phyloP scores from a whole-genome alignment of 2,329 filamentous ascomycete genomes.

The Hyphodiscus sp. region DNA sequence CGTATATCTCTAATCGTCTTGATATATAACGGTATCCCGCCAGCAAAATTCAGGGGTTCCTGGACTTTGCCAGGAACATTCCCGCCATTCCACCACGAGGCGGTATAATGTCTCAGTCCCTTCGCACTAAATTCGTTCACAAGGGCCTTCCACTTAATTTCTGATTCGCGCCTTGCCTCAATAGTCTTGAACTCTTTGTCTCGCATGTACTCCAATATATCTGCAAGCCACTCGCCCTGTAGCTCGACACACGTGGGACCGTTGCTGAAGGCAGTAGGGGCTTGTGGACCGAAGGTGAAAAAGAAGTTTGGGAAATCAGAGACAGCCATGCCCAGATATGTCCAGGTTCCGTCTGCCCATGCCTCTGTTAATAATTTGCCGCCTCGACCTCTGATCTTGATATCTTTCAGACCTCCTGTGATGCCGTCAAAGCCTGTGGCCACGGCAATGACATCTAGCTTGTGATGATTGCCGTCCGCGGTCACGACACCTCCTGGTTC shows the following conservation, averaged over 20 bases:
- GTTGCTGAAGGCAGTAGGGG: slow-evolving; percentile 34
- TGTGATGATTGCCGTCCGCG: slow-evolving; percentile 23
- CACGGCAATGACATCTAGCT: slow-evolving; percentile 30
- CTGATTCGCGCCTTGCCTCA: slow-evolving; percentile 26
- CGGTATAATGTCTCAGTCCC: slow-evolving; percentile 29
- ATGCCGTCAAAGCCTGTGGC: slow-evolving; percentile 34
- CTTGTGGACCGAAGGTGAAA: slow-evolving; percentile 37
- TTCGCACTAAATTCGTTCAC: slow-evolving; percentile 27
- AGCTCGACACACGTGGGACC: slow-evolving; percentile 36
- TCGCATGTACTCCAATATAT: slow-evolving; percentile 28
- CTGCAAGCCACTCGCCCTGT: slow-evolving; percentile 35
- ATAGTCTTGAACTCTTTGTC: slow-evolving; percentile 30
- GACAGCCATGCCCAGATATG: slow-evolving; percentile 36
- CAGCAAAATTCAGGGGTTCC: slow-evolving; percentile 30
- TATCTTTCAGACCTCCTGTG: slow-evolving; percentile 29
- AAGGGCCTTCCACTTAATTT: slow-evolving; percentile 30
- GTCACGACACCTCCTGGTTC: slow-evolving; percentile 32
- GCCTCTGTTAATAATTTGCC: too few relatives aligned
- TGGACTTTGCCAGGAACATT: slow-evolving; percentile 36
- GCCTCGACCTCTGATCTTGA: slow-evolving; percentile 28
- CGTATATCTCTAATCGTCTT: too few relatives aligned
- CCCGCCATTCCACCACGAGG: slow-evolving; percentile 36
- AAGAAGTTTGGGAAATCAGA: slow-evolving; percentile 43
- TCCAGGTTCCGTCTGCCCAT: slow-evolving; percentile 30
- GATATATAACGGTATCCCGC: too few relatives aligned